Base-by-base conservation (phyloP, 306 rosid species). In the Cucurbita ficifolia region DNA sequence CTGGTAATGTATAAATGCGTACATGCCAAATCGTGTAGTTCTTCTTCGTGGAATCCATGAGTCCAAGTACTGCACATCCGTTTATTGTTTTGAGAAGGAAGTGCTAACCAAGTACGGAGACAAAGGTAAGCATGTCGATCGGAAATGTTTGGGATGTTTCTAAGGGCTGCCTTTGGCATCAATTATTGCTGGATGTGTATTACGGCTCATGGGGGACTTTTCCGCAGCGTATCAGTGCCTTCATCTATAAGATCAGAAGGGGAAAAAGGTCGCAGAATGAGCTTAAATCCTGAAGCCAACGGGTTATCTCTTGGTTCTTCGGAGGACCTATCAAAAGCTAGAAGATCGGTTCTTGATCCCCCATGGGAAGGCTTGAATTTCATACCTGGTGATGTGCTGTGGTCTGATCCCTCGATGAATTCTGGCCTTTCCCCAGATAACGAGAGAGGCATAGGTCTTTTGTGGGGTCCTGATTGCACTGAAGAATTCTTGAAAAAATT, bases 391-490 rank as follows among this genome's bases (percentile, higher is more conserved):
- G 97, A 92, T 73, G 96, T 92, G 76, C 81, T 92, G 83, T 92
- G 97, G 97, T 92, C 97, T 9, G 97, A 92, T 81, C 97, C 96
- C 10, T 92, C 97, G 2, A 86, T 86, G 79, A 81, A 4, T 5
- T 84, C 82, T 8, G 97, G 97, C 16, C 96, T 92, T 83, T 83
- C 88, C 75, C 97, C 88, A 4, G 89, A 92, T 82, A 87, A 78
- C 75, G 97, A 85, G 75, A 86, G 97, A 79, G 97, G 97, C 69
- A 92, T 92, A 73, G 97, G 97, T 35, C 84, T 87, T 59, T 75
- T 87, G 81, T 89, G 92, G 94, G 97, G 97, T 56, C 97, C 97
- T 48, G 97, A 92, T 80, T 84, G 91, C 78, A 87, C 97, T 8
- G 97, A 92, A 72, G 90, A 87, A n/a, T 92, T 92, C 78, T 86